Conservation (phyloP, 2,329 filamentous ascomycete species). For the Xylaria sp. region DNA sequence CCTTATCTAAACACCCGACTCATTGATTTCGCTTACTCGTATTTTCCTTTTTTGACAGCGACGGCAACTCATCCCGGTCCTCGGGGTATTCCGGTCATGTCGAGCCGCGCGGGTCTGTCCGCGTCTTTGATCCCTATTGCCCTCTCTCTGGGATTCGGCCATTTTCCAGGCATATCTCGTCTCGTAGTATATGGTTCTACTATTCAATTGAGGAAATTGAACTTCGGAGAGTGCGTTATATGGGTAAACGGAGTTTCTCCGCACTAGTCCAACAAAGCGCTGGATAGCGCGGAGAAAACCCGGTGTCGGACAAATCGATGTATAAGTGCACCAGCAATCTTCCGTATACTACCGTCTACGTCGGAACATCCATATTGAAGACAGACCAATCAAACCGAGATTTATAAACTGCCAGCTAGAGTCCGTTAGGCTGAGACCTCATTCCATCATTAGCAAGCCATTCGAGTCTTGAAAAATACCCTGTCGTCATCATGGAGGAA, state of each 20-base stretch:
- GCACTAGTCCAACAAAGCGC: constrained; percentile 6
- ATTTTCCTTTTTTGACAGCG: constrained; percentile 63
- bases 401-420: background rate
- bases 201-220: background rate
- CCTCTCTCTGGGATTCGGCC: constrained; percentile 9
- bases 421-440: background rate
- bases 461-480: background rate
- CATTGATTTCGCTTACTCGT: constrained; percentile 49
- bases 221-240: background rate
- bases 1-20: background rate
- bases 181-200: background rate
- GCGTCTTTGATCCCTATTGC: constrained; percentile 11
- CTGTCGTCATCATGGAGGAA: constrained; percentile 43
- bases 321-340: constrained; percentile 19
- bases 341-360: background rate
- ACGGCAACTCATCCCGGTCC: constrained; percentile 31
- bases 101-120: constrained; percentile 18
- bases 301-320: constrained; percentile 27
- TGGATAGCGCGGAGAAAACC: constrained; percentile 29
- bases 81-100: constrained; percentile 25
- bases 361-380: constrained; percentile 40
- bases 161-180: constrained; percentile 6
- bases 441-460: background rate
- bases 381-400: constrained; percentile 7
- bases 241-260: constrained; percentile 27